Evolutionary conservation across 1,139 yeast species (phyloP).

Genomic region (Kurtzmaniella quercitrusa): DNA sequence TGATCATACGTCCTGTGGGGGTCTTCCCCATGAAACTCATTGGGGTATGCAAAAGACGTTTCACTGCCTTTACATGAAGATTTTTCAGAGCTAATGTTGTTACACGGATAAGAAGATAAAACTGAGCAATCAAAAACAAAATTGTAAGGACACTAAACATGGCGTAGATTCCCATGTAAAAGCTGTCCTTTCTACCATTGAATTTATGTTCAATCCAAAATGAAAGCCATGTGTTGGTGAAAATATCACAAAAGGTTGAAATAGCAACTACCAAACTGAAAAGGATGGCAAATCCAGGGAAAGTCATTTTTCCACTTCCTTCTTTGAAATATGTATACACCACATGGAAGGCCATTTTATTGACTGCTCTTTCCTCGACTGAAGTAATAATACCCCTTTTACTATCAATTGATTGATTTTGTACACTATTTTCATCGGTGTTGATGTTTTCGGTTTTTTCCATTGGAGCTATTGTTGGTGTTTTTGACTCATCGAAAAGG

Average conservation of each 20-base stretch:
- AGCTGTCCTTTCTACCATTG: constrained; percentile 17
- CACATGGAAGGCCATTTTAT: constrained; percentile 13
- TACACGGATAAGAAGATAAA: constrained; percentile 51
- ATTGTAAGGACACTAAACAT: constrained; percentile 38
- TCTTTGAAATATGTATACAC: constrained; percentile 13
- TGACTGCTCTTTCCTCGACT: constrained; percentile 18
- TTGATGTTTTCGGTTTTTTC: background rate
- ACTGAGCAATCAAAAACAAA: constrained; percentile 46
- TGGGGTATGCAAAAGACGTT: constrained; percentile 38
- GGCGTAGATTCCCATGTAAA: constrained; percentile 32
- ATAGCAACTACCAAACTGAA: constrained; percentile 38
- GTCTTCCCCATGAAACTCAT: constrained; percentile 44
- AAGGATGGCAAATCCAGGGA: constrained; percentile 21
- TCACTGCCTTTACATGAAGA: constrained; percentile 35
- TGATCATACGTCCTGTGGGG: constrained; percentile 43
- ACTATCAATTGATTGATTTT: background rate
- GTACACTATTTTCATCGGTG: background rate
- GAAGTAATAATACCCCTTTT: constrained; percentile 13
- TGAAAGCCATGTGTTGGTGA: constrained; percentile 40
- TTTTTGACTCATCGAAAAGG: background rate
- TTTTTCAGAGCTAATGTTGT: constrained; percentile 39
- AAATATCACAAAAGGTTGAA: constrained; percentile 31
- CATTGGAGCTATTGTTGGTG: background rate
- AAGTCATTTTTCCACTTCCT: constrained; percentile 20
- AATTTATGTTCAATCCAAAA: constrained; percentile 32